phyloP scores from a whole-genome alignment of 805 yeast species.

The Osmozyma mogii region DNA sequence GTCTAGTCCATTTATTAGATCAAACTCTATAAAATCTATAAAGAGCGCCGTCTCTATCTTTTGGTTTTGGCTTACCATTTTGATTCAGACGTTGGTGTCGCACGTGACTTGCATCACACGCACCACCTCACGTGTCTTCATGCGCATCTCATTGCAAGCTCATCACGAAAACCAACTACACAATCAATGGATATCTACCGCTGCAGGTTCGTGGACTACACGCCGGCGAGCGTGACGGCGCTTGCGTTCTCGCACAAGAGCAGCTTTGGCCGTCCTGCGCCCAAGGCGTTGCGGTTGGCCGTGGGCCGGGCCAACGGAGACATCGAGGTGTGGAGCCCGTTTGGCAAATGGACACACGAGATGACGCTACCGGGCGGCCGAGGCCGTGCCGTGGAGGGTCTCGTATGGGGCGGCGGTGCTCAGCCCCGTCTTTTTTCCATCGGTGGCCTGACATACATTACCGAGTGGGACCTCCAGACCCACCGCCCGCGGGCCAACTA shows the following conservation, averaged over 20 bases:
- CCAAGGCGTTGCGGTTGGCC: constrained; percentile 64
- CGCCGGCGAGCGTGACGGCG: constrained; percentile 78
- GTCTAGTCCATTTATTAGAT: too few species aligned
- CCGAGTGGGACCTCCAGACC: constrained; percentile 84
- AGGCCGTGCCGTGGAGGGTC: constrained; percentile 82
- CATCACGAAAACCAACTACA: constrained; percentile 8
- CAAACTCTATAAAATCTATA: too few species aligned
- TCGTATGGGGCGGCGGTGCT: constrained; percentile 64
- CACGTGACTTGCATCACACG: background rate
- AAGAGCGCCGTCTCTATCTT: too few species aligned
- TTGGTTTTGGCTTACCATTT: too few species aligned
- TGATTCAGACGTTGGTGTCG: too few species aligned
- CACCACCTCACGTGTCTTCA: constrained; percentile 2
- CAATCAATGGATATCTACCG: constrained; percentile 69
- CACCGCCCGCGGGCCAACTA: constrained; percentile 67
- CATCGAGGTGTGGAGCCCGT: constrained; percentile 92
- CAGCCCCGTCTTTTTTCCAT: constrained; percentile 75
- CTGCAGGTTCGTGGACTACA: constrained; percentile 83
- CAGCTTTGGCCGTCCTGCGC: constrained; percentile 28
- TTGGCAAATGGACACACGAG: constrained; percentile 76
- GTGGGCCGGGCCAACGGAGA: constrained; percentile 93
- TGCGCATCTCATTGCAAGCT: constrained; percentile 8
- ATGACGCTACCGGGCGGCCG: constrained; percentile 62
- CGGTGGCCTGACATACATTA: constrained; percentile 85
- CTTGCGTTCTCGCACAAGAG: constrained; percentile 60